Evolutionary conservation across 495 filamentous ascomycete genomes (phyloP), one percentile per base, ranked within the genome.

Genomic region (Aspergillus nanangensis): DNA sequence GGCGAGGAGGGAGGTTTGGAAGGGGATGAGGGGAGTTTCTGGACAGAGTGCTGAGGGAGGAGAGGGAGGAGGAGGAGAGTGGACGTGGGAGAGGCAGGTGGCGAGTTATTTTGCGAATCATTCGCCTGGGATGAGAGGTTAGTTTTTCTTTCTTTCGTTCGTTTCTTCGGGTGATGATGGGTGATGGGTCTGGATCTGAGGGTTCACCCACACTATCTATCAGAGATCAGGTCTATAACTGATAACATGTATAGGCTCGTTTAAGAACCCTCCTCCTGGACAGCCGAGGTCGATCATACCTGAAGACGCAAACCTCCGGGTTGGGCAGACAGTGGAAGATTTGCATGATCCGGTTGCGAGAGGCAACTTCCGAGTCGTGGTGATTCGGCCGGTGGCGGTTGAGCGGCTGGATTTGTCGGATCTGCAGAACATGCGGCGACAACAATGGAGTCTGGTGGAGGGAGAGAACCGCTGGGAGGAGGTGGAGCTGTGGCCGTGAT

Each of bases 81-180:
- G 83, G 83, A 78, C 71, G 11, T 95, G 86, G 81, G 70, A 69
- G 27, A 84, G 71, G 50, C 88, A 95, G 65, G 64, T 96, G 33
- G 86, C 83, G 48, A 82, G 78, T 51, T 88, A 92, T 68, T 96
- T 96, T 76, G 90, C 86, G 11, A 95, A 95, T 61, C 67, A 90
- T 58, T 81, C 76, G 20, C 92, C 92, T 11, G 62, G 74, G 5
- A 84, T 90, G 79, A 67, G 87, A 56, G 88, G 87, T 49, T 72
- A 19, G 66, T 56, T 41, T 34, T 9, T 31, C 24, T 8, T 39
- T 23, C 20, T 38, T 45, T 53, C 24, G 11, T 18, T 14, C 33
- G 18, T 31, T 41, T 45, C 15, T 15, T 31, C 32, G 13, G 29
- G 36, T 47, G 34, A 36, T 32, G 31, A 25, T 13, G 10, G 27